Evolutionary conservation across 1,139 yeast species (phyloP), one percentile per base, ranked within the genome.

Genomic region (Kurtzmaniella natalensis): DNA sequence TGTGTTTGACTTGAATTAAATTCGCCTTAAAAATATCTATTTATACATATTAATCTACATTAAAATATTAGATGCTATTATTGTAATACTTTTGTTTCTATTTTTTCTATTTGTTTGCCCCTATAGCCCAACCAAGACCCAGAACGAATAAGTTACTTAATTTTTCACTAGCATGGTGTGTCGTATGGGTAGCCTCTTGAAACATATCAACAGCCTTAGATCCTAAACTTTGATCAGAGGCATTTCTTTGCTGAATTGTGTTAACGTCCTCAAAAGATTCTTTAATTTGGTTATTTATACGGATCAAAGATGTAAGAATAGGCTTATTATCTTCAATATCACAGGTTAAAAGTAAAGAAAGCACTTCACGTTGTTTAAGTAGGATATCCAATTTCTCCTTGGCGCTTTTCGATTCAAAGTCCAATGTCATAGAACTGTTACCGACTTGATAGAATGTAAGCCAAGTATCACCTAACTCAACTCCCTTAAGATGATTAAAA

Each of bases 101-200:
- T 21, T 5, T 17, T 23, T 7, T 13, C 18, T 28, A 19, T 14
- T 44, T 42, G 32, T 61, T 66, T 3, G 83, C 83, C 4, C 83
- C 83, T 41, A 77, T 74, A 1, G 82, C 83, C 83, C 83, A 77
- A 2, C 82, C 83, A 30, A 77, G 55, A 1, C 83, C 82, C 24
- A 76, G 65, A 1, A 72, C 80, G 36, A 77, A 59, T 38, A 77
- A 50, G 40, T 67, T 72, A 5, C 78, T 70, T 6, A 76, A 43
- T 46, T 72, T 75, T 36, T 72, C 79, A 28, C 76, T 57, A 5
- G 70, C 70, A 25, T 64, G 64, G 30, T 50, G 48, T 2, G 66
- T 59, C 10, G 64, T 57, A 13, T 48, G 46, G 10, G 64, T 49
- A 7, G 66, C 66, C 30, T 63, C 67, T 30, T 46, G 56, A n/a